Percentiles rank a stretch among this genome's conserved stretches.
Evolutionary conservation across 139 green algal species (phyloP).

Genomic region (Chlamydomonas sp.): DNA sequence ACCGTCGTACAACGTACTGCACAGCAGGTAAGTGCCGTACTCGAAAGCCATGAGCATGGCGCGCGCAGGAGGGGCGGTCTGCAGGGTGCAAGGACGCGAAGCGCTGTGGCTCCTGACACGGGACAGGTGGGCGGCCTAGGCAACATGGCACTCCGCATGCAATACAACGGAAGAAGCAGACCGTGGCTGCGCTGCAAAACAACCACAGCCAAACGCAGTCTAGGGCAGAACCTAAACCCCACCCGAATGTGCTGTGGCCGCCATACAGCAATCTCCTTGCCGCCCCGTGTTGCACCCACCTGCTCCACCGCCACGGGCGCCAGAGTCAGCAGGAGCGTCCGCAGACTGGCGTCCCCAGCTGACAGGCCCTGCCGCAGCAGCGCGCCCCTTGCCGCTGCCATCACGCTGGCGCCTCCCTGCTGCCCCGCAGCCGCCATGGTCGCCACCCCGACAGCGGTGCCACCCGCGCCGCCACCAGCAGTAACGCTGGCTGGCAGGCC

Average conservation of each 20-base stretch:
- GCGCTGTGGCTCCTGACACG: no score
- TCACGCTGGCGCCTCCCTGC: no score
- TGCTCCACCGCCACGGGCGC: not conserved
- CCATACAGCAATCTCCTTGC: no score
- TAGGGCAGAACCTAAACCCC: no score
- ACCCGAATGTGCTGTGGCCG: no score
- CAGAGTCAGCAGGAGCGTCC: conserved; percentile 12
- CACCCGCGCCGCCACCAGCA: not conserved
- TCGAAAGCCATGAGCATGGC: not conserved
- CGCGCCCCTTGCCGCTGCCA: no score
- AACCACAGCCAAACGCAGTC: no score
- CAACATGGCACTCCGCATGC: no score
- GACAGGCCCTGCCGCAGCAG: not conserved
- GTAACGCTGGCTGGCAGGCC: not conserved
- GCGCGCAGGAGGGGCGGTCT: not conserved
- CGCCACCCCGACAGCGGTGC: not conserved
- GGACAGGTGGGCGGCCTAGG: not conserved
- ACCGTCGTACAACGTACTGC: not conserved
- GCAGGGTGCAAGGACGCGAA: not conserved
- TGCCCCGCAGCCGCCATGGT: no score
- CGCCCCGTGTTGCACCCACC: not conserved
- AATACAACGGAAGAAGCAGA: no score
- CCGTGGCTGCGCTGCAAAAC: no score
- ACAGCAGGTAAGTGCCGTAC: not conserved
- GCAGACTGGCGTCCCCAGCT: not conserved